Evolutionary conservation across 306 rosid genomes (phyloP).

Genomic region (Quercus mongolica): DNA sequence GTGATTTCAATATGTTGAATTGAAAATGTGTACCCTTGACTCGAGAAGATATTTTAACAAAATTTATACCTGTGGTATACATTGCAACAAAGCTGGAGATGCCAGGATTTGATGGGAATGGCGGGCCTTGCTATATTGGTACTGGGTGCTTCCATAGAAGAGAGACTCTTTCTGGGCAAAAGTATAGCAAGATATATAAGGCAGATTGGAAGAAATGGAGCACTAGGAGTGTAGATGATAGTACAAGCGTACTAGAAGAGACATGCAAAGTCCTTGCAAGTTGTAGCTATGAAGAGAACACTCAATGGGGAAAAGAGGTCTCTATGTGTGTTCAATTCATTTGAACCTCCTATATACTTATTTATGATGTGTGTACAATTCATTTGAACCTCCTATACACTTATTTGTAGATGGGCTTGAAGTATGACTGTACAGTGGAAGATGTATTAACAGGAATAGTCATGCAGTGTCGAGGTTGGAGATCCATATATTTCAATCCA

Average conservation of each 20-base stretch:
- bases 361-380: background rate
- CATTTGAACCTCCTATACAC: no score
- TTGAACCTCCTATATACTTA: background rate
- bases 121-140: background rate
- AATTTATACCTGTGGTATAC: background rate
- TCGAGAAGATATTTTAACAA: background rate
- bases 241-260: background rate
- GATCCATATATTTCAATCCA: conserved; percentile 1
- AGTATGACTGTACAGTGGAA: conserved; percentile 22
- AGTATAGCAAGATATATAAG: background rate
- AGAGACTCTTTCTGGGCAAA: background rate
- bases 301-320: background rate
- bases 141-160: background rate
- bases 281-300: background rate
- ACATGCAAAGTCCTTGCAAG: background rate
- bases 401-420: conserved; percentile 14
- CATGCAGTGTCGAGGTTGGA: conserved; percentile 21
- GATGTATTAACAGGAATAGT: conserved; percentile 10
- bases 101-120: background rate
- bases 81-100: background rate
- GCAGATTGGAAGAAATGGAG: background rate
- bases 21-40: background rate
- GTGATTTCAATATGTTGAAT: background rate
- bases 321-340: background rate
- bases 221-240: background rate